Conservation (phyloP, 805 yeast genomes). For the Blastobotrys peoriensis region DNA sequence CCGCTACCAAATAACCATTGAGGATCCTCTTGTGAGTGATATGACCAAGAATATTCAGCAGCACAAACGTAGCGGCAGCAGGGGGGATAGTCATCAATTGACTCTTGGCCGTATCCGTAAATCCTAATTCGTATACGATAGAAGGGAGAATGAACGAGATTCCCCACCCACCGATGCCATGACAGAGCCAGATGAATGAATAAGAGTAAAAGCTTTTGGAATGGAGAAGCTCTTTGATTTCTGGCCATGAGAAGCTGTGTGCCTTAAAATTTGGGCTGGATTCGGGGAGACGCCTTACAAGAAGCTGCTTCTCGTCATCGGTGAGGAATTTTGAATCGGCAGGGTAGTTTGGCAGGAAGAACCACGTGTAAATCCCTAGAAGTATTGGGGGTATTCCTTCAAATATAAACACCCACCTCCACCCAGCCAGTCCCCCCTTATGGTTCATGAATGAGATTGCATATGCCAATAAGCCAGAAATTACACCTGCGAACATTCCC, state of each 20-base stretch:
- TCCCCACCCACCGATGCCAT: neutral
- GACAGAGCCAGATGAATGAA: neutral
- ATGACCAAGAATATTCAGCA: constrained; percentile 4
- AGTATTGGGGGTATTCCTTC: constrained; percentile 37
- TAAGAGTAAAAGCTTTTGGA: neutral
- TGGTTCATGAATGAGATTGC: constrained; percentile 43
- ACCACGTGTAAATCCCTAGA: constrained; percentile 2
- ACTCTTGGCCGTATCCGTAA: neutral
- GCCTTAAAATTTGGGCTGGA: neutral
- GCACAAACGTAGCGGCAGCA: constrained; percentile 5
- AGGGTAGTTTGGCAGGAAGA: neutral
- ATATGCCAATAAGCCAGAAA: constrained; percentile 35
- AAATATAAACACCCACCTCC: constrained; percentile 39
- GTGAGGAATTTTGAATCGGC: neutral
- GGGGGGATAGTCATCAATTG: constrained; percentile 2
- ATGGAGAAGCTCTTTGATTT: neutral
- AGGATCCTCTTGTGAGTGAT: constrained; percentile 2
- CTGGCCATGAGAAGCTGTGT: neutral
- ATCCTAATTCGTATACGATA: neutral
- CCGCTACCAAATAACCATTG: constrained; percentile 1
- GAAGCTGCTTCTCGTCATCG: neutral
- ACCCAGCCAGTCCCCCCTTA: constrained; percentile 29
- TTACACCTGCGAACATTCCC: constrained; percentile 29
- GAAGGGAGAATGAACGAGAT: neutral
- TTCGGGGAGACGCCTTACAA: neutral